Evolutionary conservation across 1,139 yeast genomes (phyloP), one percentile per base, ranked within the genome.

Genomic region (Saccharomyces uvarum): DNA sequence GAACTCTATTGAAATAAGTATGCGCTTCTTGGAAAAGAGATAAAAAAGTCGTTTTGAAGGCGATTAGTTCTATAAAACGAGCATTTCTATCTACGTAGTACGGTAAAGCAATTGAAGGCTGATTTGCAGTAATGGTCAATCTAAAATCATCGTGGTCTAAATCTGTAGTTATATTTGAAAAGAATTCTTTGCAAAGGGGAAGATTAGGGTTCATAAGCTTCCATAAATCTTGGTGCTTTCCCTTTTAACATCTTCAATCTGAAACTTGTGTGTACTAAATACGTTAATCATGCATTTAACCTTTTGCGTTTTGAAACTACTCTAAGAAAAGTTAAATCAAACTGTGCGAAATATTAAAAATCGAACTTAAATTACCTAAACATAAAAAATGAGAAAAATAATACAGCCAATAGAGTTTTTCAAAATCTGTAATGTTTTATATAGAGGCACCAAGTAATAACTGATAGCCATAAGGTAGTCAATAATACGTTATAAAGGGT

Each of bases 11-110:
- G n/a, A 67, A 51, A 9, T 58, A 53, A 1, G 61, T 57, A 52
- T 71, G 72, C 16, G 70, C 66, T 52, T 70, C 73, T n/a, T 53
- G 54, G 50, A 71, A 68, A 0, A 72, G 56, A 21, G 53, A 48
- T 28, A 65, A 47, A 27, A 58, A 60, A 0, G 75, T 66, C 5
- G 52, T 52, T 48, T 66, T 70, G 56, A 67, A 67, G 49, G 72
- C 59, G 26, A 70, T 61, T 6, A 72, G 54, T 57, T 73, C 75
- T 14, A 64, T 51, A 7, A 31, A 14, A 14, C 54, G 51, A 2
- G 54, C 51, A 1, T 59, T 60, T 19, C 54, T 51, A 31, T 60
- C 57, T 28, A 57, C 54, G 13, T 64, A 55, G 49, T 63, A 67
- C 11, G 49, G 47, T 1, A 61, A 52, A 2, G 53, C 49, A 7